These are phyloP conservation scores for Trichosanthes truncata DNA, from an alignment of 306 rosid species.

Conservation along the genomic window DNA sequence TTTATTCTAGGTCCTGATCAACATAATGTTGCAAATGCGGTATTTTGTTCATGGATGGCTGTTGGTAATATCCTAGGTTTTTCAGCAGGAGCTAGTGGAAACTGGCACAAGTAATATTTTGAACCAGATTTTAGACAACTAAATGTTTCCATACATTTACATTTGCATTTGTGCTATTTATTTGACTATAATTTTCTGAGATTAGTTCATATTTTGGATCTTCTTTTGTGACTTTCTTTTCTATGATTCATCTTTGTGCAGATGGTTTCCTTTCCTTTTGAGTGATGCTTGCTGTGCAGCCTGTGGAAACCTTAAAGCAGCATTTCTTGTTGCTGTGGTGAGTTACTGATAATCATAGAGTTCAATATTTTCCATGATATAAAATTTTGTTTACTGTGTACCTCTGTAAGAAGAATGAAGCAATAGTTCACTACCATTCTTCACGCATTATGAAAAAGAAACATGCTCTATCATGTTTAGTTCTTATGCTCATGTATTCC, in stretches of 20 bases:
- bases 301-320: slow-evolving; percentile 98
- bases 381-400: not conserved
- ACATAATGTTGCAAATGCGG: slow-evolving; percentile 81
- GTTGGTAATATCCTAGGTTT: slow-evolving; percentile 94
- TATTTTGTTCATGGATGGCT: slow-evolving; percentile 99
- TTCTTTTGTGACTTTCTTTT: slow-evolving; percentile 15
- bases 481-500: not conserved
- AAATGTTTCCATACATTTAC: slow-evolving; percentile 8
- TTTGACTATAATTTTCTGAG: not conserved
- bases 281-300: slow-evolving; percentile 95
- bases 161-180: not conserved
- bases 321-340: slow-evolving; percentile 96
- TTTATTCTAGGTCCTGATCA: slow-evolving; percentile 72
- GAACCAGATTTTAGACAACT: slow-evolving; percentile 9
- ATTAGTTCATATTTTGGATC: slow-evolving; percentile 2
- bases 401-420: not conserved
- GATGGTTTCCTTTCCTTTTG: slow-evolving; percentile 94
- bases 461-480: not conserved
- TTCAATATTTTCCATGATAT: not conserved
- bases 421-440: not conserved
- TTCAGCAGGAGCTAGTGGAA: slow-evolving; percentile 94
- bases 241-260: slow-evolving; percentile 24
- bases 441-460: not conserved
- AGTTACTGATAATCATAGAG: slow-evolving; percentile 24
- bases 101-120: slow-evolving; percentile 73